phyloP scores from a whole-genome alignment of 2,329 filamentous ascomycete genomes.

The Meredithiella fracta region DNA sequence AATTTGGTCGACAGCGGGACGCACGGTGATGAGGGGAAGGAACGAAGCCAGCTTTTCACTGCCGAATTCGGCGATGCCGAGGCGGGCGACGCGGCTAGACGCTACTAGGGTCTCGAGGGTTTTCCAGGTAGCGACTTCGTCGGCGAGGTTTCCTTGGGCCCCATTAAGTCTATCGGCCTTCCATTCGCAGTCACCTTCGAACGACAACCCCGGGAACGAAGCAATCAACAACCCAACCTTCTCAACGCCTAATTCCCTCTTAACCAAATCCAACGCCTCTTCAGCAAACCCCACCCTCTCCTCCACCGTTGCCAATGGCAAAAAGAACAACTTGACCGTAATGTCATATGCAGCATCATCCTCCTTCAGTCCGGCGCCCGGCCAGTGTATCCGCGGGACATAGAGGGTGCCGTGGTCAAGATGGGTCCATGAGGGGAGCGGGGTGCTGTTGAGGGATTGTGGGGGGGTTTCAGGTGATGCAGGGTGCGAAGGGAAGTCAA shows the following conservation, averaged over 20 bases:
- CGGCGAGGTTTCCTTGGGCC: conserved; percentile 46
- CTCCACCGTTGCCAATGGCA: conserved; percentile 50
- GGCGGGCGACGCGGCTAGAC: conserved; percentile 52
- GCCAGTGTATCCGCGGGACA: conserved; percentile 63
- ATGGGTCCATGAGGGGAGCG: conserved; percentile 49
- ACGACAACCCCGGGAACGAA: conserved; percentile 83
- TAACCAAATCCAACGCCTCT: conserved; percentile 65
- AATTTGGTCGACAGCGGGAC: conserved; percentile 82
- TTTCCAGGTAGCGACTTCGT: conserved; percentile 52
- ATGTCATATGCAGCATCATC: conserved; percentile 79
- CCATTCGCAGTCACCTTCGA: conserved; percentile 82
- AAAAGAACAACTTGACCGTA: conserved; percentile 87
- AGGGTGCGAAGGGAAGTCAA: conserved; percentile 29
- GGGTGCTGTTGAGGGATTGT: conserved; percentile 19
- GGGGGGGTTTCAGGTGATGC: conserved; percentile 14
- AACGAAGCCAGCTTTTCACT: conserved; percentile 67
- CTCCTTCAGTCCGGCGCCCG: conserved; percentile 55
- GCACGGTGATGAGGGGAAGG: conserved; percentile 50
- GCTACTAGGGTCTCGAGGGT: conserved; percentile 57
- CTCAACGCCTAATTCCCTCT: conserved; percentile 58
- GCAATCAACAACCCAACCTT: conserved; percentile 78
- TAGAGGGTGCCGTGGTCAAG: conserved; percentile 43
- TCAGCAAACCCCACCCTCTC: conserved; percentile 53
- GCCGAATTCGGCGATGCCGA: conserved; percentile 86
- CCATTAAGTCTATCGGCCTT: conserved; percentile 48